Percentiles rank a stretch among this genome's conserved stretches.
phyloP scores from a whole-genome alignment of 1,139 yeast genomes.

The Blastobotrys serpentis region DNA sequence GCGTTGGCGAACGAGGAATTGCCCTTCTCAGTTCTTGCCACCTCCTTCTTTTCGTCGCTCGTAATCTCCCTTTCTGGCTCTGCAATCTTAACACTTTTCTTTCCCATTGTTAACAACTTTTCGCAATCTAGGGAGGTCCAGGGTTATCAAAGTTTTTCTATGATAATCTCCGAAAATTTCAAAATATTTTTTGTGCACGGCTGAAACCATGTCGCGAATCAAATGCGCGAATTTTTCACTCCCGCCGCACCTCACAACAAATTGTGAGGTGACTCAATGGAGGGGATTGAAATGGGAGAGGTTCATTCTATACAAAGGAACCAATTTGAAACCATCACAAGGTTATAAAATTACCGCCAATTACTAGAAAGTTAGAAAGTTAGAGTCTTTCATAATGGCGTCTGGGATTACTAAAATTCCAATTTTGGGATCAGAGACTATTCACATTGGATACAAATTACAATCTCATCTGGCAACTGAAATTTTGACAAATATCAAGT shows the following conservation, averaged over 20 bases:
- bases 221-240: neutral
- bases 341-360: neutral
- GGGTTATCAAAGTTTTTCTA: no score
- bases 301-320: no score
- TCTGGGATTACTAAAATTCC: constrained; percentile 28
- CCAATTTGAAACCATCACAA: neutral
- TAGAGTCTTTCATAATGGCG: constrained; percentile 4
- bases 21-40: neutral
- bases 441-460: constrained; percentile 88
- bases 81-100: constrained; percentile 5
- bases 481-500: constrained; percentile 58
- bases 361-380: neutral
- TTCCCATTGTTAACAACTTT: neutral
- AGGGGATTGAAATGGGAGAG: no score
- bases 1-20: neutral
- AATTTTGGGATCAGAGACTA: constrained; percentile 71
- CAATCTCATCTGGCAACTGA: constrained; percentile 73
- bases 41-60: neutral
- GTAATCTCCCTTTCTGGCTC: neutral
- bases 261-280: constrained; percentile 8
- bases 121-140: no score
- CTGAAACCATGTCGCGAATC: neutral
- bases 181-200: neutral
- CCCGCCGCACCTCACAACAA: no score
- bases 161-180: no score